Base-by-base conservation (phyloP, 2,329 filamentous ascomycete genomes). In the Aspergillus awamori region DNA sequence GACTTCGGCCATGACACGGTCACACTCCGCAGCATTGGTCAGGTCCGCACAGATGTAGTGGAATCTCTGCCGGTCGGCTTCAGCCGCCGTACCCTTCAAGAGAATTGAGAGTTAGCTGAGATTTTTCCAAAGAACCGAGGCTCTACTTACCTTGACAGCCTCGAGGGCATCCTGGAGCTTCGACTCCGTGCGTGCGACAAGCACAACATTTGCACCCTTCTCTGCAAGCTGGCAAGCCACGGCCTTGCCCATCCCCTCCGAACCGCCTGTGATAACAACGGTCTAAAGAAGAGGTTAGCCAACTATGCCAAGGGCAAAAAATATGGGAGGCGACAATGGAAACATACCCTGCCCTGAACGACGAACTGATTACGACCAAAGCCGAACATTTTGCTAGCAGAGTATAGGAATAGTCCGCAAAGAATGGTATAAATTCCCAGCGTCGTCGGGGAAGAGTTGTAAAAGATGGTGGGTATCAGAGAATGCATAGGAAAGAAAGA, bases 221-320 rank as follows among this genome's bases (percentile, higher is more conserved):
- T 85, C 81, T 2, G 94, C 85, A 48, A 99, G 86, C 67, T 93
- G 84, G 55, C 86, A 83, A 5, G 89, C 93, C 20, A 89, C 86
- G 55, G 87, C 87, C 68, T 88, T 87, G 62, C 95, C 95, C 89
- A 97, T 92, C 60, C 95, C 95, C 73, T 97, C 91, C 0, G 95
- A 97, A 33, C 89, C 93, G 51, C 95, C 95, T 0, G 95, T 99
- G 56, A 99, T 82, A 58, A 98, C 82, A 56, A 96, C 84, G 2
- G 93, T 97, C 93, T 97, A 68, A 8, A 54, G 28, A 59, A 45
- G 11, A 41, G 33, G 20, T 61, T 38, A 65, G 45, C n/a, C 54
- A 39, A 53, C 17, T 22, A 20, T 20, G 36, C 13, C 8, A 30
- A 10, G 11, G n/a, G 28, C 10, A 17, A 53, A 17, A 53, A 17